Base-by-base conservation (phyloP, 495 filamentous ascomycete genomes). In the Pyrenula massariospora region DNA sequence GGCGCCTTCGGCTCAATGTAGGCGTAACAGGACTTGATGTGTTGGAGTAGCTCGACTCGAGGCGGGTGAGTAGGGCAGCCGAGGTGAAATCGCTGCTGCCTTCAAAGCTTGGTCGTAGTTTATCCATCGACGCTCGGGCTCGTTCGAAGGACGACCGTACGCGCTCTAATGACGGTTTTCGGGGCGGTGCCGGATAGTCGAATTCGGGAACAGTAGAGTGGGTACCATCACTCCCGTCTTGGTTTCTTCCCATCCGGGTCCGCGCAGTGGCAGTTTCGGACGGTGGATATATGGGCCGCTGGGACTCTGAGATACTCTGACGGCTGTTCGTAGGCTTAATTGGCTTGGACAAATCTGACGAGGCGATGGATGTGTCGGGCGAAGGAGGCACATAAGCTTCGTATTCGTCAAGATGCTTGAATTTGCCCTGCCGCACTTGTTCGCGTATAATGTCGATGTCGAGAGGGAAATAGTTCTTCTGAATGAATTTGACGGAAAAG, bases 361-460 rank as follows among this genome's bases (percentile, higher is more conserved):
- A 88, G 36, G 77, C 63, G 12, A 76, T 72, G 1, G 83, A 80
- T 19, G 63, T 65, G 51, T 71, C 67, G 53, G 74, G 76, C 22
- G 58, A 68, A 0, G 70, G 70, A 1, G 70, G 69, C 23, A 82
- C 57, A 57, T 70, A 69, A 21, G 62, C 69, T 64, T 80, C 72
- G 54, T 68, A 68, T 53, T 78, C 68, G 50, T 86, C 79, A 24
- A 88, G 74, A 65, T 86, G 78, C 60, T 84, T 79, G 68, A 89
- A 96, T 59, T 85, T 84, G 55, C 93, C 93, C 62, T 80, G 77
- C 50, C 81, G 81, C 55, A 93, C 79, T 71, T 95, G 88, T 70
- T 99, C 94, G 25, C 94, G 88, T 62, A 99, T 84, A 62, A 99
- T 95, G 66, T 99, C 94, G 54, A 96, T 84, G 63, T 99, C 94